Evolutionary conservation across 1,139 yeast species (phyloP).

Genomic region (Ogataea hybrid): DNA sequence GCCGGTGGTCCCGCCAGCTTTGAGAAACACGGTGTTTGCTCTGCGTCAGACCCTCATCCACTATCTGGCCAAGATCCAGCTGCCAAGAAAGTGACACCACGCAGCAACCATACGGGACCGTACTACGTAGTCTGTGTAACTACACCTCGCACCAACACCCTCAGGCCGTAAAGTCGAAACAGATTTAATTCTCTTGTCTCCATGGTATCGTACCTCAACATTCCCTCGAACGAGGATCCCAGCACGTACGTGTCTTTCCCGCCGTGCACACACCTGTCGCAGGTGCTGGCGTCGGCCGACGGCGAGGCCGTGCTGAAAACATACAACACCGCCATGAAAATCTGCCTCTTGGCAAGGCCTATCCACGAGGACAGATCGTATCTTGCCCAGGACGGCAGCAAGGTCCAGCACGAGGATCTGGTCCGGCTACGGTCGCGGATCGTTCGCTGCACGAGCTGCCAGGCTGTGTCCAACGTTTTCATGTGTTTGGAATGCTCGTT

Average conservation of each 20-base stretch:
- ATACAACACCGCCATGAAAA: slow-evolving; percentile 57
- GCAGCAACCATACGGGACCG: no score
- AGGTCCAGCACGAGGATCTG: slow-evolving; percentile 35
- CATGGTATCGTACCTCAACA: slow-evolving; percentile 5
- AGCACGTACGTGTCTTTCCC: slow-evolving; percentile 32
- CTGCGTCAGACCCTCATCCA: slow-evolving; percentile 16
- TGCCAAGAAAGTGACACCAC: slow-evolving; percentile 5
- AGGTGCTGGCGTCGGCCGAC: slow-evolving; percentile 54
- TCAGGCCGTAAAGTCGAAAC: slow-evolving; percentile 5
- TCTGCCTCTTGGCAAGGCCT: slow-evolving; percentile 36
- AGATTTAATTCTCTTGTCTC: slow-evolving; percentile 8
- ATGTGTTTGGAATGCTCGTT: slow-evolving; percentile 84
- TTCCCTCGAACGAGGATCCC: slow-evolving; percentile 15
- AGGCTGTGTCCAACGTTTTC: slow-evolving; percentile 47
- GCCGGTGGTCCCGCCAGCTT: slow-evolving; percentile 27
- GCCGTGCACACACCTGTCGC: slow-evolving; percentile 54
- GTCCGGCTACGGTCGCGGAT: slow-evolving; percentile 42
- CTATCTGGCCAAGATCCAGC: slow-evolving; percentile 16
- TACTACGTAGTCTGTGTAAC: background rate
- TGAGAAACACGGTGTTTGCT: slow-evolving; percentile 13
- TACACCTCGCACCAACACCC: slow-evolving; percentile 11
- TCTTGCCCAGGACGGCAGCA: slow-evolving; percentile 23
- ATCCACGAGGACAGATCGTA: slow-evolving; percentile 10
- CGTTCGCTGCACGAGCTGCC: slow-evolving; percentile 51
- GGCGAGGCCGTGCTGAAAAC: slow-evolving; percentile 54